These are phyloP conservation scores for Pichia terricola DNA, from an alignment of 1,139 yeast genomes.

Conservation along the genomic window DNA sequence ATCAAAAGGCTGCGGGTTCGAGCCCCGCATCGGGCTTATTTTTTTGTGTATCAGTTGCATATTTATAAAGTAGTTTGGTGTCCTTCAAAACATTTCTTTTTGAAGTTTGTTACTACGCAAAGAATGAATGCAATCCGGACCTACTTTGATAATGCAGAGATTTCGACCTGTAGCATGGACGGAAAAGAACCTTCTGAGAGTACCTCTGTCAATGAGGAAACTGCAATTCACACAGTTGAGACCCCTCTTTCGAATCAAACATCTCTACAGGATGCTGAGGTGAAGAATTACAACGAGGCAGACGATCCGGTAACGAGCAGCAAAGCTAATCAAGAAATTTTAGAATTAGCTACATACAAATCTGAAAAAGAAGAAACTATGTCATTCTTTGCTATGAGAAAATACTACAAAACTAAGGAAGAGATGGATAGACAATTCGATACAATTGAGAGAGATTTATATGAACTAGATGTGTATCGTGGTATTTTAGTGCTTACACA, in stretches of 20 bases:
- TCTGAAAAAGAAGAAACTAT: too few species aligned
- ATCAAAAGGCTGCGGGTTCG: slow-evolving; percentile 34
- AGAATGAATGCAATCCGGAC: too few species aligned
- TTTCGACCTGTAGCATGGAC: too few species aligned
- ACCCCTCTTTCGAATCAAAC: too few species aligned
- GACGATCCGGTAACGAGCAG: too few species aligned
- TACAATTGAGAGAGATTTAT: slow-evolving; percentile 1
- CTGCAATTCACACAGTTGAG: too few species aligned
- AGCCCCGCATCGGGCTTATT: slow-evolving; percentile 31
- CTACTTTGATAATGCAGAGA: too few species aligned
- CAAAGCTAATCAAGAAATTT: too few species aligned
- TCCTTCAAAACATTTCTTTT: background rate
- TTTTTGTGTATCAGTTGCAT: slow-evolving; percentile 2
- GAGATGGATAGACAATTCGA: background rate
- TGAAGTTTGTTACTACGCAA: too few species aligned
- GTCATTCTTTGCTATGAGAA: background rate
- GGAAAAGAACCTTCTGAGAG: background rate
- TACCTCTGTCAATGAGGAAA: background rate
- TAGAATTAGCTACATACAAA: too few species aligned
- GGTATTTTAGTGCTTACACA: background rate
- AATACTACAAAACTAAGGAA: background rate
- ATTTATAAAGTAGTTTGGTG: background rate
- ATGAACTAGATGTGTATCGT: background rate
- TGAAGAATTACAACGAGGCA: too few species aligned
- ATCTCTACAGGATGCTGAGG: too few species aligned